A percentile compares a stretch with the other conserved stretches of the same genome.
Evolutionary conservation across 192 early-diverging fungal species (phyloP).

Genomic region (Cetraspora pellucida): DNA sequence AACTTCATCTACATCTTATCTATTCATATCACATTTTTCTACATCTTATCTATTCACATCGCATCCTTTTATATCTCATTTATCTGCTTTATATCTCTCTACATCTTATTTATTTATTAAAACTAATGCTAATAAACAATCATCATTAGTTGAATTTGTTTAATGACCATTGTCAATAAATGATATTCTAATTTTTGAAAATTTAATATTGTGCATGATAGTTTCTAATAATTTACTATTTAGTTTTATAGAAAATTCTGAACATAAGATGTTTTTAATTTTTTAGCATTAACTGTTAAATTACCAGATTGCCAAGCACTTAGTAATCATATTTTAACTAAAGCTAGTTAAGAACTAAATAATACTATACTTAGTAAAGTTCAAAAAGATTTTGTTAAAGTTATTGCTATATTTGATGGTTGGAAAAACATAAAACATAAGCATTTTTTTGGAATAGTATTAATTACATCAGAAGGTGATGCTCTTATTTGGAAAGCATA

Average conservation of each 20-base stretch:
- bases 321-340: neutral
- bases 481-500: neutral
- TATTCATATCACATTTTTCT: too few relatives aligned
- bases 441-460: constrained; percentile 14
- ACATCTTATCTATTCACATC: too few relatives aligned
- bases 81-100: too few relatives aligned
- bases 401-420: neutral
- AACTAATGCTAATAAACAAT: neutral
- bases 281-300: neutral
- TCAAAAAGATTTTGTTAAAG: neutral
- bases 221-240: neutral
- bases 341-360: neutral
- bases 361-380: neutral
- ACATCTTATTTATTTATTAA: neutral
- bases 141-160: neutral
- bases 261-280: neutral
- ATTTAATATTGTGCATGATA: neutral
- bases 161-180: neutral
- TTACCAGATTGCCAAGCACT: neutral
- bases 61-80: too few relatives aligned
- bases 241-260: neutral
- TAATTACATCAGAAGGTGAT: constrained; percentile 12
- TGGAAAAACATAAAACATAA: constrained; percentile 7
- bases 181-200: neutral
- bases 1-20: too few relatives aligned